phyloP scores from a whole-genome alignment of 1,139 yeast genomes.

The Pichia sp. region DNA sequence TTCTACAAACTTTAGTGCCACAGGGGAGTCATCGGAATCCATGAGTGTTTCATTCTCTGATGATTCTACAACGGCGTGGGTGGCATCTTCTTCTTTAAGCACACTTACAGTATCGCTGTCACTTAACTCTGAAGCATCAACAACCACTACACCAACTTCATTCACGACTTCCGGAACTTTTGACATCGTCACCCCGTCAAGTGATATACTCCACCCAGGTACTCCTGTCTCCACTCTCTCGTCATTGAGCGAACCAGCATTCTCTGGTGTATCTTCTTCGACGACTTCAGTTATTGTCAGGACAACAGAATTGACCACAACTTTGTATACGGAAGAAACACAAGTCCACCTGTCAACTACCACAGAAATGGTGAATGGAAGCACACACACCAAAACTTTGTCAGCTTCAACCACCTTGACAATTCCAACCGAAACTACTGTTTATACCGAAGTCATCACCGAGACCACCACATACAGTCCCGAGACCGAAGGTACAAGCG shows the following conservation, averaged over 20 bases:
- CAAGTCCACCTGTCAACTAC: neutral
- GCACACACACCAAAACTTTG: neutral
- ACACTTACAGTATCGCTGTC: too few species aligned
- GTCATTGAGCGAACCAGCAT: neutral
- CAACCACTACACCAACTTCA: neutral
- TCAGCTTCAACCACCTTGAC: neutral
- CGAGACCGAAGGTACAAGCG: neutral
- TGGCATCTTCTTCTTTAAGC: too few species aligned
- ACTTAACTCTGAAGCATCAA: neutral
- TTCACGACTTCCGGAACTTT: neutral
- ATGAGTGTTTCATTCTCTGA: too few species aligned
- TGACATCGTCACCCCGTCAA: neutral
- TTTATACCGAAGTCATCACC: neutral
- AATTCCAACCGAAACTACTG: neutral
- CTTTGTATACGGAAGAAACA: neutral
- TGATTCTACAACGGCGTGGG: too few species aligned
- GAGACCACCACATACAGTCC: conserved; percentile 4
- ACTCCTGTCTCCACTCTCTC: neutral
- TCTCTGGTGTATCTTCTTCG: neutral
- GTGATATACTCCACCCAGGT: neutral
- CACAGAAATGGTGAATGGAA: neutral
- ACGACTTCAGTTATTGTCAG: conserved; percentile 5
- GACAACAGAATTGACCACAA: neutral
- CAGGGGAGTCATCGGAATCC: too few species aligned
- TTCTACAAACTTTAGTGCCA: too few species aligned